phyloP scores from a whole-genome alignment of 108 stramenopile genomes.

The Craspedostauros australis region DNA sequence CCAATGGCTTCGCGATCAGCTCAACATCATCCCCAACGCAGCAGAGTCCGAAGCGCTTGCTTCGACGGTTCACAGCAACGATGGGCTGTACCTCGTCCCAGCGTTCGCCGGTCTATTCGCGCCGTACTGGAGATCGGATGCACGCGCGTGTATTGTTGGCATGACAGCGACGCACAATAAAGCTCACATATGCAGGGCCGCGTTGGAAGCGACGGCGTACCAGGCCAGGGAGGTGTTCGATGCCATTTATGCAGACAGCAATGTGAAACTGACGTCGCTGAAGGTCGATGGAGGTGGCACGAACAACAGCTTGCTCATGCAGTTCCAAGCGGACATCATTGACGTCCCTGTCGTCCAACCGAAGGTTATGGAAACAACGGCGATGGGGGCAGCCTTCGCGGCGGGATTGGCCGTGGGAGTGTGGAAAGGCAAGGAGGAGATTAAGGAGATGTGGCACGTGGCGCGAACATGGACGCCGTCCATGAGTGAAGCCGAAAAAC shows the following conservation, averaged over 20 bases:
- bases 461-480: slow-evolving; percentile 58
- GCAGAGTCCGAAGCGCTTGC: slow-evolving; percentile 87
- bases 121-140: slow-evolving; percentile 93
- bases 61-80: slow-evolving; percentile 46
- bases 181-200: slow-evolving; percentile 89
- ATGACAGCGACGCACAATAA: slow-evolving; percentile 87
- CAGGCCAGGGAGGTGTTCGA: slow-evolving; percentile 88
- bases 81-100: slow-evolving; percentile 95
- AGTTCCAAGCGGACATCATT: slow-evolving; percentile 95
- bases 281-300: slow-evolving; percentile 94
- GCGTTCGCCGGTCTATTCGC: slow-evolving; percentile 96
- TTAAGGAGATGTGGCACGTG: slow-evolving; percentile 69
- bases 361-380: slow-evolving; percentile 88
- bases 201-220: slow-evolving; percentile 92
- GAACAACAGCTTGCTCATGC: slow-evolving; percentile 88
- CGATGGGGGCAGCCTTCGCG: slow-evolving; percentile 92
- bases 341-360: slow-evolving; percentile 80
- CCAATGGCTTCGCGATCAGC: slow-evolving; percentile 96
- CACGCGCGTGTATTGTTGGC: slow-evolving; percentile 91
- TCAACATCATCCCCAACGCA: slow-evolving; percentile 73
- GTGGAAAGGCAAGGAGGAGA: slow-evolving; percentile 80
- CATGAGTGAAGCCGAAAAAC: slow-evolving; percentile 57
- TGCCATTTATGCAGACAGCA: slow-evolving; percentile 80
- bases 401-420: slow-evolving; percentile 95
- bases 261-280: slow-evolving; percentile 59